These are phyloP conservation scores for Tetrapyrgos nigripes DNA, from an alignment of 1,284 basidiomycete genomes.

Conservation along the genomic window DNA sequence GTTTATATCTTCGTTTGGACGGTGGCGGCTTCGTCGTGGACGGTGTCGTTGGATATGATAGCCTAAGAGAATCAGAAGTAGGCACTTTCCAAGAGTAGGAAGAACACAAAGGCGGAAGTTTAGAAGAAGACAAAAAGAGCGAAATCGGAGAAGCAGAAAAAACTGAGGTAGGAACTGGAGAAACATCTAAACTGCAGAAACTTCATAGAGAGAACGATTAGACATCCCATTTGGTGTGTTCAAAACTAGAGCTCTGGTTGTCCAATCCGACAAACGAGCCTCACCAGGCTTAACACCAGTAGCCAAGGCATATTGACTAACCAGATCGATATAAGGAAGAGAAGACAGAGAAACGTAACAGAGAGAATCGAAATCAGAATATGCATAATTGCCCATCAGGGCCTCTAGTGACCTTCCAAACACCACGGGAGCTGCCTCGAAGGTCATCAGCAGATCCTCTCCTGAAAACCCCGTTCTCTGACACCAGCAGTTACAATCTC, in stretches of 20 bases:
- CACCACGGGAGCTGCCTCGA: constrained; percentile 14
- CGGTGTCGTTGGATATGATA: background rate
- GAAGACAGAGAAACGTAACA: constrained; percentile 20
- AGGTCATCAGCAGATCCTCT: constrained; percentile 13
- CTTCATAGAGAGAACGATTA: background rate
- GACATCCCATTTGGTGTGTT: too few species aligned
- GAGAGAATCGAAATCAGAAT: constrained; percentile 20
- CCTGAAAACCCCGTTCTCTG: constrained; percentile 19
- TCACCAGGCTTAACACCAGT: background rate
- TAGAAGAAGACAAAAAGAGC: too few species aligned
- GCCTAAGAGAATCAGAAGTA: background rate
- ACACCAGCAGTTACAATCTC: constrained; percentile 18
- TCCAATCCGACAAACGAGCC: background rate
- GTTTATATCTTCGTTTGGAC: constrained; percentile 34
- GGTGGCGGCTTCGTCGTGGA: too few species aligned
- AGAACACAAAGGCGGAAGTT: constrained; percentile 9
- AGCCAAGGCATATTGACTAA: background rate
- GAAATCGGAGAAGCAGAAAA: too few species aligned
- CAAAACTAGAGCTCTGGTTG: too few species aligned
- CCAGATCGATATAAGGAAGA: constrained; percentile 14
- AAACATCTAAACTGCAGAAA: background rate
- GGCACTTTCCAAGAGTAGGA: constrained; percentile 23
- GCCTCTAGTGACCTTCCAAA: constrained; percentile 23
- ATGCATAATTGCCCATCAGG: constrained; percentile 19
- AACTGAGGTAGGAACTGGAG: background rate